These are phyloP conservation scores for Pseudogymnoascus sp. DNA, from an alignment of 2,329 filamentous ascomycete species.

Conservation along the genomic window DNA sequence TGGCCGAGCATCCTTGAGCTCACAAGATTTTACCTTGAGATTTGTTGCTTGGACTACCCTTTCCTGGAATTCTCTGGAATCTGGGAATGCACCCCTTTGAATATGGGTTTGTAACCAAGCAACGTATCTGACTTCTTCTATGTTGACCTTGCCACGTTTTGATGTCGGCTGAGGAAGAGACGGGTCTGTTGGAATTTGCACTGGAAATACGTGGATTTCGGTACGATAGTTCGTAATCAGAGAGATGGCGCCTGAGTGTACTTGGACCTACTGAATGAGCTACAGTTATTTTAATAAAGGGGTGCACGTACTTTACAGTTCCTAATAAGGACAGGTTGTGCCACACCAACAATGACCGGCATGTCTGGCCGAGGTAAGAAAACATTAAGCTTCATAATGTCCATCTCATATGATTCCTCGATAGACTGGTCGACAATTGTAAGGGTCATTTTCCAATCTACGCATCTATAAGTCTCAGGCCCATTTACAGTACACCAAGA, in stretches of 20 bases:
- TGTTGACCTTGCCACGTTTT: background rate
- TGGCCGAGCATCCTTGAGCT: constrained; percentile 55
- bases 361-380: constrained; percentile 48
- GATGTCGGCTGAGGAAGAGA: constrained; percentile 16
- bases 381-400: constrained; percentile 43
- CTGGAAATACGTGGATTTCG: constrained; percentile 38
- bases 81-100: constrained; percentile 38
- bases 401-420: constrained; percentile 36
- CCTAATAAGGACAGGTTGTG: constrained; percentile 59
- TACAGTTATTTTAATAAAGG: constrained; percentile 12
- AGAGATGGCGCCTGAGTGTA: constrained; percentile 29
- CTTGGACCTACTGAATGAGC: constrained; percentile 35
- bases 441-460: constrained; percentile 55
- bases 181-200: constrained; percentile 30
- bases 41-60: constrained; percentile 35
- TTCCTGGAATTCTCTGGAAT: constrained; percentile 35
- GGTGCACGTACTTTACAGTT: constrained; percentile 42
- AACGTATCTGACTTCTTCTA: background rate
- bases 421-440: constrained; percentile 52
- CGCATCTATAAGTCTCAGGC: background rate
- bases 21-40: constrained; percentile 48
- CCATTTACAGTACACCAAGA: background rate
- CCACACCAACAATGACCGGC: constrained; percentile 38
- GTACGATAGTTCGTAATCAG: constrained; percentile 39
- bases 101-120: constrained; percentile 23